Conservation (phyloP, 2,329 filamentous ascomycete genomes). For the Arthrobotrys sphaeroides region DNA sequence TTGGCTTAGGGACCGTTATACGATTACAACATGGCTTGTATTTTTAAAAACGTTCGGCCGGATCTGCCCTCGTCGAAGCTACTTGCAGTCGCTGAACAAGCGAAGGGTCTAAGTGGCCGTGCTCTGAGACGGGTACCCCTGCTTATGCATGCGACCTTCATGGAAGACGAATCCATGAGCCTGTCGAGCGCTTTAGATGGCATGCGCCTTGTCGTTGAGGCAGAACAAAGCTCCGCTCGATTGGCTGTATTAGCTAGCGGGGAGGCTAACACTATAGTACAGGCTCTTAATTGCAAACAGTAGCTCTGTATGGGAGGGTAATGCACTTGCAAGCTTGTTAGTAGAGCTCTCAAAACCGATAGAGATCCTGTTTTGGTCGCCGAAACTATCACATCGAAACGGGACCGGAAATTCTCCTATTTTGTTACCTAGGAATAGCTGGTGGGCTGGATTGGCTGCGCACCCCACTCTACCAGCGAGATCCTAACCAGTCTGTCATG, state of each 20-base stretch:
- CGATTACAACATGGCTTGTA: constrained; percentile 44
- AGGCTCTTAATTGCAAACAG: neutral
- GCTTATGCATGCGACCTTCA: constrained; percentile 56
- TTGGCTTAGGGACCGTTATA: constrained; percentile 24
- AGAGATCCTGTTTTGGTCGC: neutral
- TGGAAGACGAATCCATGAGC: constrained; percentile 33
- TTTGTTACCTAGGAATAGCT: constrained; percentile 16
- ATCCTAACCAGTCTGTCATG: constrained; percentile 7
- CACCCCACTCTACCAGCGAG: constrained; percentile 7
- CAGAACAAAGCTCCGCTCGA: constrained; percentile 19
- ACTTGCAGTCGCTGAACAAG: constrained; percentile 53
- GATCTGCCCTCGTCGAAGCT: constrained; percentile 56
- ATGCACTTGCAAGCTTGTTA: neutral
- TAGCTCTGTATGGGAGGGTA: neutral
- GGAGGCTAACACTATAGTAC: neutral
- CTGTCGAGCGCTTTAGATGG: constrained; percentile 36
- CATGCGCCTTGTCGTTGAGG: constrained; percentile 37
- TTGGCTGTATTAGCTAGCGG: constrained; percentile 3
- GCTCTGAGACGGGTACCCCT: constrained; percentile 56
- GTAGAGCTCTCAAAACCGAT: constrained; percentile 24
- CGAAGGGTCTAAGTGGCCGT: constrained; percentile 55
- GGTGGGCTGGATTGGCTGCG: constrained; percentile 15
- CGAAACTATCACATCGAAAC: neutral
- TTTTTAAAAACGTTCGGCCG: constrained; percentile 53
- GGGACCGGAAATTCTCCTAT: constrained; percentile 28